Evolutionary conservation across 1,284 basidiomycete genomes (phyloP), one percentile per base, ranked within the genome.

Genomic region (Tetrapyrgos nigripes): DNA sequence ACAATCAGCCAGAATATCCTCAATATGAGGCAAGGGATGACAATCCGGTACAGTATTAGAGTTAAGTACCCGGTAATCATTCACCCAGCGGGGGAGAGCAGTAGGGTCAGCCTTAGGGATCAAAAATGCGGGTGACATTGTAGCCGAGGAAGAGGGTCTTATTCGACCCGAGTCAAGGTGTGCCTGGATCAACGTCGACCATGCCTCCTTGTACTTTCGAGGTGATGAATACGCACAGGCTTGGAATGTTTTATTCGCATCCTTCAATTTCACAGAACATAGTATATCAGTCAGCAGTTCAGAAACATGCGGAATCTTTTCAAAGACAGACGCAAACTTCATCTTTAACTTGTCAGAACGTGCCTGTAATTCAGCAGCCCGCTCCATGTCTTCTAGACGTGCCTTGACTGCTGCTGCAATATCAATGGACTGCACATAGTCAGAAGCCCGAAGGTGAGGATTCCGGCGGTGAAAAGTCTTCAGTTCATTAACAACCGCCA

Each of bases 1-100:
- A n/a, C n/a, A n/a, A n/a, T n/a, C n/a, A n/a, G n/a, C n/a, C n/a
- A n/a, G n/a, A n/a, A n/a, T n/a, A n/a, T n/a, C n/a, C n/a, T n/a
- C n/a, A n/a, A n/a, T n/a, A n/a, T n/a, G n/a, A n/a, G n/a, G n/a
- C n/a, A n/a, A n/a, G n/a, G n/a, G n/a, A n/a, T n/a, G n/a, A n/a
- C n/a, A n/a, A n/a, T n/a, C n/a, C n/a, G n/a, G n/a, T n/a, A n/a
- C n/a, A n/a, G n/a, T n/a, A n/a, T n/a, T n/a, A n/a, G n/a, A 57
- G 57, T 79, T 79, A 0, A 76, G 50, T 11, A 65, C 28, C 1
- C 70, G 63, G 50, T 70, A 76, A 59, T 78, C 72, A 43, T 76
- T 76, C 0, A 76, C 75, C 74, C 70, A 76, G 0, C 70, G 65
- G 1, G 74, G 72, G 1, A 65, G 24, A 0, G 63, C 75, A 1